phyloP scores from a whole-genome alignment of 148 eudicot species.

The Mesembryanthemum crystallinum region DNA sequence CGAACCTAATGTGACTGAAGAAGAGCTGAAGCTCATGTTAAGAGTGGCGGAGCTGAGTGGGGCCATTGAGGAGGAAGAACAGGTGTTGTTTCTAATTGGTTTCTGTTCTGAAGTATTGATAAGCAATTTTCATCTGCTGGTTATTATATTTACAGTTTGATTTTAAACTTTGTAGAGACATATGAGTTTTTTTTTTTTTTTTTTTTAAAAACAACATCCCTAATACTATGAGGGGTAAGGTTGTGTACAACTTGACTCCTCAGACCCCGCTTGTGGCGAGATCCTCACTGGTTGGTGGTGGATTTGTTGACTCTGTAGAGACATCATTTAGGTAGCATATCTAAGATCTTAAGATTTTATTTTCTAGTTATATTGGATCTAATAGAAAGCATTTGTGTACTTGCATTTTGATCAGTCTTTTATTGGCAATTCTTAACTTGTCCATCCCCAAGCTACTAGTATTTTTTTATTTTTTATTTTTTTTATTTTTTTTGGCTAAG shows the following conservation, averaged over 20 bases:
- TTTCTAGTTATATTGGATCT: too few species aligned
- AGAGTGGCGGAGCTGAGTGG: slow-evolving; percentile 18
- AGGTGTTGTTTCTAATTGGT: not conserved
- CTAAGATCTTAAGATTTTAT: too few species aligned
- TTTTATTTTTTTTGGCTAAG: too few species aligned
- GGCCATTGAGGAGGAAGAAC: slow-evolving; percentile 21
- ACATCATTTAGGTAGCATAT: too few species aligned
- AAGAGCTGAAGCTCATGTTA: slow-evolving; percentile 18
- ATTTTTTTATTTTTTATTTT: too few species aligned
- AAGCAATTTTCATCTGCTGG: not conserved
- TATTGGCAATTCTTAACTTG: too few species aligned
- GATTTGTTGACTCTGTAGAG: too few species aligned
- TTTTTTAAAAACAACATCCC: too few species aligned
- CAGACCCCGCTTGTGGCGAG: not conserved
- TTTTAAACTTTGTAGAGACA: not conserved
- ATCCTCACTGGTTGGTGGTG: not conserved
- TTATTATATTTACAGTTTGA: not conserved
- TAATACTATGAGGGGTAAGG: not conserved
- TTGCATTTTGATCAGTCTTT: too few species aligned
- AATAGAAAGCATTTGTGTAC: too few species aligned
- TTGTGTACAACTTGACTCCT: not conserved
- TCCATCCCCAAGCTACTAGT: too few species aligned
- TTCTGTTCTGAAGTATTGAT: not conserved
- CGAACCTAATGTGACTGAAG: slow-evolving; percentile 22
- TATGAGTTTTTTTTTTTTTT: too few species aligned